Base-by-base conservation (phyloP, 441 rosid genomes). In the Metrosideros polymorpha region DNA sequence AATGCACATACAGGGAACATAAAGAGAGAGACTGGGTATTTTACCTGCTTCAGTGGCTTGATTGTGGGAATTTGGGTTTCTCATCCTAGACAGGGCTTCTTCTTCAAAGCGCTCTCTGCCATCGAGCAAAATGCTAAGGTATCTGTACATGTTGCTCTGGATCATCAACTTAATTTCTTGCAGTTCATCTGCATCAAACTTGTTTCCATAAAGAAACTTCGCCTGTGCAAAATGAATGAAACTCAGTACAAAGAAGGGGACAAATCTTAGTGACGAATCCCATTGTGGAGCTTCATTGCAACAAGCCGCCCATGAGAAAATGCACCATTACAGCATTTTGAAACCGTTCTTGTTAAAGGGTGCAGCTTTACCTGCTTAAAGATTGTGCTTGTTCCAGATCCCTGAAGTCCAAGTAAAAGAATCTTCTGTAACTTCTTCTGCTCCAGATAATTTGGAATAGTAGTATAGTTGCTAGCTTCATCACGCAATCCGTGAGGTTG, bases 21-120 rank as follows among this genome's bases (percentile, higher is more conserved):
- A 22, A 35, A 39, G 14, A 2, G 79, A 39, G 79, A 9, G 45
- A 71, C n/a, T 45, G 83, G 51, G 53, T 19, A 83, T 25, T 30
- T 90, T 89, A 97, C 98, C 96, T 83, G 89, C 89, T 90, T 92
- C 93, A 53, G 89, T 91, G 86, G 87, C 91, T 87, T 92, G 94
- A 89, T 93, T 93, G 82, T 87, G 85, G 6, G 84, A 85, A 77
- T 87, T 92, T 84, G 86, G 89, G 86, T 89, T 91, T 89, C 85
- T 94, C 87, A 86, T 84, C 88, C 90, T 93, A 50, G 92, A 92
- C 87, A 94, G 51, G 50, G 93, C 94, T 89, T 97, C 99, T 91
- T 98, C 99, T 92, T 98, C 99, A 91, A 98, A 98, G n/a, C 97
- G 96, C 88, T 98, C 99, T 89, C 99, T 91, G 76, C 98, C 99